Conservation (phyloP, 139 green algal genomes). For the Klebsormidium nitens region DNA sequence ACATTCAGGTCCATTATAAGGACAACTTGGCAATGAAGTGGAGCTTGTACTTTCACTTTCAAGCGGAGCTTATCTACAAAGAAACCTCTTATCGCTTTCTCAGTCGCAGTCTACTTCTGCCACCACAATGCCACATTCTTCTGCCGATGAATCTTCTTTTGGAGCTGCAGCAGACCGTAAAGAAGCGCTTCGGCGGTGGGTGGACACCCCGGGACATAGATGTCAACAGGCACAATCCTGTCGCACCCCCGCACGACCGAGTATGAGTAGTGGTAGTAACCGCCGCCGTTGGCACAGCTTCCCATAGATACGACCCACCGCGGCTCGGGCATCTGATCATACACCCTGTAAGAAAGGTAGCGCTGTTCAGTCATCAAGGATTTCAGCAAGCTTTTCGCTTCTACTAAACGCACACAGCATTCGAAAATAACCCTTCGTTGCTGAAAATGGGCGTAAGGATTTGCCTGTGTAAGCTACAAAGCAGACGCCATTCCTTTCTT, state of each 20-base stretch:
- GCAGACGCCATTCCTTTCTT: no score
- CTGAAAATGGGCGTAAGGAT: no score
- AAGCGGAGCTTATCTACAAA: no score
- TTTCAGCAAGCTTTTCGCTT: no score
- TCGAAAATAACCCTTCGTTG: no score
- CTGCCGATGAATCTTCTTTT: constrained; percentile 61
- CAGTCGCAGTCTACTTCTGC: constrained; percentile 14
- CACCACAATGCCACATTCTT: constrained; percentile 20
- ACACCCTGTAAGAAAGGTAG: constrained; percentile 33
- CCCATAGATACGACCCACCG: constrained; percentile 97
- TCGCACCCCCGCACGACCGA: constrained; percentile 91
- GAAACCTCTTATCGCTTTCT: neutral
- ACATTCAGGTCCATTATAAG: no score
- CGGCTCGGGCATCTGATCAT: constrained; percentile 90
- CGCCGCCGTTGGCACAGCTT: constrained; percentile 90
- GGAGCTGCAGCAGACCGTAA: constrained; percentile 90
- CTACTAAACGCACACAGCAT: no score
- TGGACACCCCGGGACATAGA: constrained; percentile 94
- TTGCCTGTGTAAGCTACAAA: no score
- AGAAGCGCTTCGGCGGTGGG: constrained; percentile 92
- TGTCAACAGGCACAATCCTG: constrained; percentile 91
- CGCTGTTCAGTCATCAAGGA: no score
- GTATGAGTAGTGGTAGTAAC: constrained; percentile 98
- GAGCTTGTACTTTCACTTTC: no score
- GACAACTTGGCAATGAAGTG: no score